Conservation (phyloP, 176 grass and related monocot species). For the Lolium rigidum region DNA sequence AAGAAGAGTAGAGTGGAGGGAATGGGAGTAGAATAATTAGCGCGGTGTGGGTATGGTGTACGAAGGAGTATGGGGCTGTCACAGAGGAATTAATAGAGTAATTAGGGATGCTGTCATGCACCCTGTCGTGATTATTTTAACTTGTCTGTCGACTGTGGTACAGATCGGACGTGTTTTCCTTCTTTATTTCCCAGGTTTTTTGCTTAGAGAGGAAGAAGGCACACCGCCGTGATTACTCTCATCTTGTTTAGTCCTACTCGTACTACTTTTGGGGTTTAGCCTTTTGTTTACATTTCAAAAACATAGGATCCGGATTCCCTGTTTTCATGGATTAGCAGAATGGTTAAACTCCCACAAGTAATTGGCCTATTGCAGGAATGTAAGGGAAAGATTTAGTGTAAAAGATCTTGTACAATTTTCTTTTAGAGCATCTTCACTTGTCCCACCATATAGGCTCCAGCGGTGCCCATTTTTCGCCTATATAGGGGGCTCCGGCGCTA, state of each 20-base stretch:
- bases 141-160: background rate
- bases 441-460: too few relatives aligned
- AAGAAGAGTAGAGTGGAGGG: background rate
- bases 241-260: too few relatives aligned
- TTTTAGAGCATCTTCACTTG: too few relatives aligned
- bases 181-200: constrained; percentile 37
- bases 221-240: constrained; percentile 39
- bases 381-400: background rate
- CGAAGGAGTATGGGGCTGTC: constrained; percentile 6
- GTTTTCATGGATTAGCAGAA: constrained; percentile 8
- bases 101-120: constrained; percentile 37
- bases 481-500: too few relatives aligned
- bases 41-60: background rate
- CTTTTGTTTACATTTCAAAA: constrained; percentile 26
- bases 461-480: too few relatives aligned
- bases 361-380: background rate
- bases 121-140: constrained; percentile 39
- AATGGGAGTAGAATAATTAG: constrained; percentile 20
- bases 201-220: constrained; percentile 40
- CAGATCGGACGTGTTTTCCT: background rate
- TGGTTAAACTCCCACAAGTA: background rate
- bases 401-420: background rate
- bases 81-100: constrained; percentile 34
- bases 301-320: constrained; percentile 54
- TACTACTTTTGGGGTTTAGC: background rate